Conservation (phyloP, 2,329 filamentous ascomycete genomes). For the Diaporthe destruens region DNA sequence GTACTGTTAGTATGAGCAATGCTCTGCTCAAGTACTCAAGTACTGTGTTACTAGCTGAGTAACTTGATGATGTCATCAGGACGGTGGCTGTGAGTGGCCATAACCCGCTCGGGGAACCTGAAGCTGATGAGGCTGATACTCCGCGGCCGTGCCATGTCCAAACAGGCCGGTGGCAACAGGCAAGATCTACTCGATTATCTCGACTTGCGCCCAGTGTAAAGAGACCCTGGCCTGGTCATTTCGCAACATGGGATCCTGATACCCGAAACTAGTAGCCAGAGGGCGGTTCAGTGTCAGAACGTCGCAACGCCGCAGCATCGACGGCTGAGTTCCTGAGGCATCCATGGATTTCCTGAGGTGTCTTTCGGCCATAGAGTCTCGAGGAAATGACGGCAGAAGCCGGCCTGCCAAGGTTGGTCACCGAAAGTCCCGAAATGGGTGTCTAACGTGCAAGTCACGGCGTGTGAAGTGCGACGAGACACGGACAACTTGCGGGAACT, state of each 20-base stretch:
- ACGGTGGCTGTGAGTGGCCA: background rate
- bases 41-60: background rate
- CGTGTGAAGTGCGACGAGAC: slow-evolving; percentile 49
- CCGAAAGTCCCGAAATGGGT: slow-evolving; percentile 50
- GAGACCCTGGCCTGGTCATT: too few species aligned
- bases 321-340: background rate
- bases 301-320: background rate
- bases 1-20: too few species aligned
- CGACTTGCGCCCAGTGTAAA: too few species aligned
- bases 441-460: slow-evolving; percentile 48
- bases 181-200: background rate
- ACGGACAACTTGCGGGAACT: slow-evolving; percentile 46
- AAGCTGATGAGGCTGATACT: slow-evolving; percentile 23
- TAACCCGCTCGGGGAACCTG: background rate
- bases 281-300: background rate
- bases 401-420: slow-evolving; percentile 47
- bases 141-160: background rate
- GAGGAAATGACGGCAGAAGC: slow-evolving; percentile 7
- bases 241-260: background rate
- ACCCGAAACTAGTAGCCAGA: background rate
- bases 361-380: background rate
- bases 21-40: too few species aligned
- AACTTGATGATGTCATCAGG: background rate
- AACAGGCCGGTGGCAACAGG: background rate
- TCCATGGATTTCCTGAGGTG: too few species aligned